Evolutionary conservation across 108 stramenopile genomes (phyloP), one percentile per base, ranked within the genome.

Genomic region (Cyclotella kingstonii): DNA sequence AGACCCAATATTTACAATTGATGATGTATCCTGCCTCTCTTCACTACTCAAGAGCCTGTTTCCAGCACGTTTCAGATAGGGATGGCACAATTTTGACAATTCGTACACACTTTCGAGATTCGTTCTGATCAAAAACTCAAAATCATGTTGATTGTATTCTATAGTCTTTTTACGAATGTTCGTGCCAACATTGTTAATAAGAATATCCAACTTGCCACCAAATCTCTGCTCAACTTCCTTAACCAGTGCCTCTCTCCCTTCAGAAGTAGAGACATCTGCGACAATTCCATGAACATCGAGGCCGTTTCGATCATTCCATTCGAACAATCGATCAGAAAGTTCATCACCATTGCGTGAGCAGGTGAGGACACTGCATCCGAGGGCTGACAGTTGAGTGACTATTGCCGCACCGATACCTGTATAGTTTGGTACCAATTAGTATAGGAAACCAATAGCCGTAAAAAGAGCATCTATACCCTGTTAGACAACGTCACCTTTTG

Each of bases 151-250:
- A 7, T 84, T 94, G 60, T 94, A 94, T 25, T 96, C 95, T 19
- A 83, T 57, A 25, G 93, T 89, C 18, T 82, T 58, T 63, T 93
- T 96, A 27, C 96, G 82, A 52, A 96, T 84, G 59, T 91, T 97
- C 44, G 92, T 93, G 5, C 97, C 97, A 27, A 98, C 97, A 75
- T 98, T 98, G 73, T 98, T 98, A 28, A 98, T 85, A 11, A 98
- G 70, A 43, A 95, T 81, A 81, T 98, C 95, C 36, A 98, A 57
- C 53, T 72, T 73, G 45, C 64, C 60, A 52, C 44, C 62, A 14
- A 86, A 60, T 47, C 63, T 55, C 3, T 34, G 21, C 33, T 82
- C 54, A 19, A 90, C 68, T 45, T 75, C 70, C 17, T 66, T 27
- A 35, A 67, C 47, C 18, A 90, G 62, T n/a, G 26, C 42, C 21